phyloP scores from a whole-genome alignment of 2,329 filamentous ascomycete genomes.

The Aspergillus aculeatus region DNA sequence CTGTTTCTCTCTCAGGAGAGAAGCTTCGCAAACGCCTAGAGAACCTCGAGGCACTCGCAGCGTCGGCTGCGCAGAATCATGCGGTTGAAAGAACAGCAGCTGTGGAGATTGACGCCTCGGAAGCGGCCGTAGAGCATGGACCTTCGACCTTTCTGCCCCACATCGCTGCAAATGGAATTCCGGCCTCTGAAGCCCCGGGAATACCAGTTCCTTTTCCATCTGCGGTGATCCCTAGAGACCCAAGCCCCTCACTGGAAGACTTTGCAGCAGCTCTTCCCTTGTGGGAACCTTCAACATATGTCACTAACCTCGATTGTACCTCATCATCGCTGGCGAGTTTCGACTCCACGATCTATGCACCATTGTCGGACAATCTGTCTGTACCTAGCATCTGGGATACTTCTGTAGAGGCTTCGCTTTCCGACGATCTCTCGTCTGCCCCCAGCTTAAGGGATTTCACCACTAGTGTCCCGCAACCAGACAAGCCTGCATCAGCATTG shows the following conservation, averaged over 20 bases:
- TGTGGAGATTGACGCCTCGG: not conserved
- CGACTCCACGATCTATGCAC: not conserved
- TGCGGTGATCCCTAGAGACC: not conserved
- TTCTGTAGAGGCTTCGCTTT: not conserved
- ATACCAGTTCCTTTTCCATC: conserved; percentile 3
- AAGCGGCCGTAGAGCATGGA: not conserved
- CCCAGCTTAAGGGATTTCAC: not conserved
- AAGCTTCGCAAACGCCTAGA: conserved; percentile 18
- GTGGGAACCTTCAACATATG: not conserved
- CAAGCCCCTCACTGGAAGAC: not conserved
- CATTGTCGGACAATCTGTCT: not conserved
- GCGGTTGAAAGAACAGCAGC: not conserved
- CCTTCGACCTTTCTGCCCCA: not conserved
- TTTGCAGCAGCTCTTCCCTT: not conserved
- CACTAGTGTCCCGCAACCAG: not conserved
- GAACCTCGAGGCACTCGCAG: conserved; percentile 16
- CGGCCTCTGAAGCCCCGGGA: not conserved
- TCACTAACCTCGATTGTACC: not conserved
- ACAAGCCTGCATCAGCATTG: not conserved
- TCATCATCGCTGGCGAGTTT: not conserved
- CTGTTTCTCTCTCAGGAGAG: conserved; percentile 13
- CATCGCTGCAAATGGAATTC: not conserved
- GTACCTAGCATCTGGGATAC: conserved; percentile 9
- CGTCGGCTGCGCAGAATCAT: not conserved
- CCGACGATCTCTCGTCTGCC: not conserved